A percentile compares a stretch with the other conserved stretches of the same genome.
These are phyloP conservation scores for Mucor irregularis DNA, from an alignment of 371 early-diverging fungal genomes.

Conservation along the genomic window DNA sequence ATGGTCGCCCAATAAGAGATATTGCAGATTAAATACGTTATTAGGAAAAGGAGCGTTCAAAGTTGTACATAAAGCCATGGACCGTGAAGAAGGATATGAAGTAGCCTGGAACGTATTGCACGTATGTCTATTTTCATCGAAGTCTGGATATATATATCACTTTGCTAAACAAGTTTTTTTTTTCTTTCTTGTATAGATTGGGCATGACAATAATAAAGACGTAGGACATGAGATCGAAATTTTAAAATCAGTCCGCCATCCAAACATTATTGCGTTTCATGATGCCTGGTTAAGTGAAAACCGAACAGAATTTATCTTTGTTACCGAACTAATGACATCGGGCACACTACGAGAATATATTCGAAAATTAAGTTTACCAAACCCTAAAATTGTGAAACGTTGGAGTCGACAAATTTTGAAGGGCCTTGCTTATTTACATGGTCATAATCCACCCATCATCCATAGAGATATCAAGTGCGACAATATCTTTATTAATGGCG, in stretches of 20 bases:
- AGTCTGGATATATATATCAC: too few species aligned
- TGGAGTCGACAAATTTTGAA: slow-evolving; percentile 83
- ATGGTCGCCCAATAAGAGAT: slow-evolving; percentile 66
- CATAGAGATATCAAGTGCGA: slow-evolving; percentile 86
- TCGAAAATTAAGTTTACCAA: slow-evolving; percentile 67
- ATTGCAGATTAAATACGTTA: slow-evolving; percentile 60
- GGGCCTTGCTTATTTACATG: slow-evolving; percentile 83
- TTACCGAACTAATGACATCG: slow-evolving; percentile 94
- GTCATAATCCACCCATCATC: slow-evolving; percentile 84
- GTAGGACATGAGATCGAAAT: slow-evolving; percentile 81
- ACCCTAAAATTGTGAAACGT: slow-evolving; percentile 70
- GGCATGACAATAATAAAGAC: slow-evolving; percentile 69
- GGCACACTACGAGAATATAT: slow-evolving; percentile 79
- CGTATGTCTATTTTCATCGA: too few species aligned
- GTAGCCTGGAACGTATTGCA: slow-evolving; percentile 89
- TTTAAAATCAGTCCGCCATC: slow-evolving; percentile 78
- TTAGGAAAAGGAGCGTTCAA: slow-evolving; percentile 85
- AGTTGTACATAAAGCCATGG: slow-evolving; percentile 88
- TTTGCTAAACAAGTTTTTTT: background rate
- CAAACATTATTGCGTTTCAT: slow-evolving; percentile 85
- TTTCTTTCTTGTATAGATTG: slow-evolving; percentile 35
- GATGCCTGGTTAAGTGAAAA: slow-evolving; percentile 72
- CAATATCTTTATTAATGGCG: slow-evolving; percentile 90
- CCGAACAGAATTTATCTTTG: slow-evolving; percentile 78
- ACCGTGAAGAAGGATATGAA: slow-evolving; percentile 88